Evolutionary conservation across 164 flowering plant genomes (phyloP).

Genomic region (Protea cynaroides): DNA sequence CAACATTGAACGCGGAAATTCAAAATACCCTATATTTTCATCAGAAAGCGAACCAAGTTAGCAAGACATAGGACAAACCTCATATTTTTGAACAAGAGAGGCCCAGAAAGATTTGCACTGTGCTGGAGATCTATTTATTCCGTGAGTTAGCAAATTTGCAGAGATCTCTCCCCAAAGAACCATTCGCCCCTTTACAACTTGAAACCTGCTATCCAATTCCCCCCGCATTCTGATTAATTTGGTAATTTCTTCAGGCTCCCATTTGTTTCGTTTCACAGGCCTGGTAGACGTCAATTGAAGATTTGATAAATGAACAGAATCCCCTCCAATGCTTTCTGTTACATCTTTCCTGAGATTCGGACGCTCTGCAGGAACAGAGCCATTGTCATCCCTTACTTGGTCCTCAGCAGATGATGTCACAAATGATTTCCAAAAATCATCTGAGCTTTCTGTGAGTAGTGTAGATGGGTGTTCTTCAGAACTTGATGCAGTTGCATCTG

Average conservation of each 20-base stretch:
- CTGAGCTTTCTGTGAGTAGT: constrained; percentile 21
- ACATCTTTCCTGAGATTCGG: constrained; percentile 17
- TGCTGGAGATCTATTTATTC: constrained; percentile 59
- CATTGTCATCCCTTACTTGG: constrained; percentile 21
- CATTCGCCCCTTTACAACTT: constrained; percentile 84
- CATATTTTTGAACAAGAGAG: constrained; percentile 73
- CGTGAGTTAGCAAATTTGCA: constrained; percentile 37
- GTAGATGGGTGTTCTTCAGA: constrained; percentile 23
- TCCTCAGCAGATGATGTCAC: constrained; percentile 21
- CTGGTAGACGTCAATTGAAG: constrained; percentile 34
- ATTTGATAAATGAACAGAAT: constrained; percentile 17
- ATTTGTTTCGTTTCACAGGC: constrained; percentile 57
- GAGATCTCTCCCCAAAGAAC: constrained; percentile 96
- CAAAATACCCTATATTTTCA: neutral
- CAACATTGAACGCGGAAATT: neutral
- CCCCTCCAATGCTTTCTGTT: constrained; percentile 25
- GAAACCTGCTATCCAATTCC: constrained; percentile 60
- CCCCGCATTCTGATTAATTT: constrained; percentile 72
- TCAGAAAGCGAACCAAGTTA: neutral
- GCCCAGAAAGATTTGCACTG: constrained; percentile 97
- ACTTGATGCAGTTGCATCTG: constrained; percentile 24
- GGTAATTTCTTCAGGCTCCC: constrained; percentile 86
- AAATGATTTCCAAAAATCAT: constrained; percentile 45
- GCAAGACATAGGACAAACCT: constrained; percentile 43
- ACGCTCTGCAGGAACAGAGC: constrained; percentile 14